Base-by-base conservation (phyloP, 129 eudicot species). In the Cynara cardunculus region DNA sequence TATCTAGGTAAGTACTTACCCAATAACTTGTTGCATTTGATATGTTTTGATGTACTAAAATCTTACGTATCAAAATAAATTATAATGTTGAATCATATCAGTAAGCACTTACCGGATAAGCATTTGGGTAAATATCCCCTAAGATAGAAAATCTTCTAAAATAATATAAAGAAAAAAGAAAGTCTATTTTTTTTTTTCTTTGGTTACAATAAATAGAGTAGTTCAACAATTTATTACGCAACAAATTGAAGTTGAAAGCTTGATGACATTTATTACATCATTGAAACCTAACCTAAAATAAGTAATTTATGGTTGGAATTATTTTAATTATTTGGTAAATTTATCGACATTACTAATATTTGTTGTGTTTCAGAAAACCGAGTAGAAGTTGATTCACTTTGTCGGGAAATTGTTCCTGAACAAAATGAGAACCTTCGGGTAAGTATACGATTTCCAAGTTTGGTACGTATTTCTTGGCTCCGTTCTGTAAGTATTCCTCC, bases 331-430 rank as follows among this genome's bases (percentile, higher is more conserved):
- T 53, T 53, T 53, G 62, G 65, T 5, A 56, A 18, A 0, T 53
- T 53, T 18, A 1, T 53, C 5, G 65, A 10, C 65, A 56, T 10
- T 18, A 56, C 59, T 46, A 46, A n/a, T 18, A 56, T 56, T n/a
- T 56, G 25, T 56, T 56, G 24, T 56, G 65, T 1, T 56, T 5
- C 10, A 56, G 24, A 6, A 56, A 56, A n/a, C 49, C 0, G 10
- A 56, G 65, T 56, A 56, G 10, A 18, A 18, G 24, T 56, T 56
- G 65, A 18, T 56, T 56, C 8, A 74, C 41, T 35, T 74, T 24
- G 37, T 74, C 69, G 8, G 68, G 78, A 65, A 74, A 74, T 74
- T 74, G 78, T 65, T 74, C 78, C 16, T 46, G 68, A 74, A 74
- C 68, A 74, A 74, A 74, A 74, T 74, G 78, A 10, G 68, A 24